A percentile compares a stretch with the other conserved stretches of the same genome.
These are phyloP conservation scores for Syzygium syzygioides DNA, from an alignment of 441 rosid species.

Conservation along the genomic window DNA sequence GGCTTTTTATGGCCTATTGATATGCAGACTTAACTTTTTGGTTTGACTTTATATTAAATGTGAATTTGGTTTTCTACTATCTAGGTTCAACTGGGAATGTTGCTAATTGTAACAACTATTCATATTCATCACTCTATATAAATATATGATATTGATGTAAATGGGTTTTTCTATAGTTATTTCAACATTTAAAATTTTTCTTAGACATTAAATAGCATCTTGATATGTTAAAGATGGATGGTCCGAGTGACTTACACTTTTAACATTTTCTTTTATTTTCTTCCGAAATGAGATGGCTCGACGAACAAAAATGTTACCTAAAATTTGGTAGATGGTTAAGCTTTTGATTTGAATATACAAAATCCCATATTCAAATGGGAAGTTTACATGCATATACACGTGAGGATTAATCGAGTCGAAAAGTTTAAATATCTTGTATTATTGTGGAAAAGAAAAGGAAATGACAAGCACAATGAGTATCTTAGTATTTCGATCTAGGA, in stretches of 20 bases:
- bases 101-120: background rate
- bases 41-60: background rate
- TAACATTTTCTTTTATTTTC: background rate
- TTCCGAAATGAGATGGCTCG: background rate
- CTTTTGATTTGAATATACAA: background rate
- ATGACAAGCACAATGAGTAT: background rate
- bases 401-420: background rate
- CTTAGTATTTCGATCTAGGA: background rate
- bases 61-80: background rate
- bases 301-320: background rate
- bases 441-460: background rate
- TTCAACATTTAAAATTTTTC: background rate
- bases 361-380: background rate
- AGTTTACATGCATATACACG: background rate
- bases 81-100: background rate
- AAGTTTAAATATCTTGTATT: background rate
- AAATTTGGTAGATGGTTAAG: background rate
- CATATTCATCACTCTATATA: background rate
- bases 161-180: background rate
- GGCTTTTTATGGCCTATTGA: background rate
- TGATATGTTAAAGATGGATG: too few relatives aligned
- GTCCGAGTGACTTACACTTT: background rate
- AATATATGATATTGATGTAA: background rate
- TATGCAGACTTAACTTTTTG: background rate
- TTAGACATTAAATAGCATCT: background rate